phyloP scores from a whole-genome alignment of 495 filamentous ascomycete genomes.

The Recurvomyces mirabilis region DNA sequence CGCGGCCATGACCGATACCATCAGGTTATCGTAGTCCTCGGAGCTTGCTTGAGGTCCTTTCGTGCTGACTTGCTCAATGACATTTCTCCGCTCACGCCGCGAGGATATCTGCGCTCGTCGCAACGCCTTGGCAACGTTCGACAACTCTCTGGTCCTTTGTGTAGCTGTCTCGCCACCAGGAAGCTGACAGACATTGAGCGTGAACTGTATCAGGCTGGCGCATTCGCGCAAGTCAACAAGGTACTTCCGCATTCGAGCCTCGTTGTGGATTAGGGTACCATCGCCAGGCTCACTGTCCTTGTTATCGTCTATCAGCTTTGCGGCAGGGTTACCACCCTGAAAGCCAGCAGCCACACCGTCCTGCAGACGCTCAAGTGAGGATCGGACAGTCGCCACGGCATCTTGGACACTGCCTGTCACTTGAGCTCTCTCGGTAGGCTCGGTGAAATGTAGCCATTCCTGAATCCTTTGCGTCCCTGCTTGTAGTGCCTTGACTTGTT shows the following conservation, averaged over 20 bases:
- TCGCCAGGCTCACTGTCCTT: not conserved
- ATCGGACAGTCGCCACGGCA: slow-evolving; percentile 4
- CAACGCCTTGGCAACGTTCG: not conserved
- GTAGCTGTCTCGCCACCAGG: not conserved
- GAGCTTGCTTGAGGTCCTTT: not conserved
- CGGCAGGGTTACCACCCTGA: not conserved
- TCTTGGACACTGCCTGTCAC: slow-evolving; percentile 1
- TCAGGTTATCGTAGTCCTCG: slow-evolving; percentile 6
- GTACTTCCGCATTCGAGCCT: slow-evolving; percentile 3
- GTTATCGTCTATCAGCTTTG: not conserved
- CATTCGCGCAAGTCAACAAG: slow-evolving; percentile 11
- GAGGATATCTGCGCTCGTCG: slow-evolving; percentile 4
- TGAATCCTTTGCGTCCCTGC: slow-evolving; percentile 4
- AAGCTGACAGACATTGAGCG: slow-evolving; percentile 8
- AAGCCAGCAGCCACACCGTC: slow-evolving; percentile 1
- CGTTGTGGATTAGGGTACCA: not conserved
- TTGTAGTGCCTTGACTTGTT: slow-evolving; percentile 3
- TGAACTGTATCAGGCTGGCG: slow-evolving; percentile 2
- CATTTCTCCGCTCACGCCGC: not conserved
- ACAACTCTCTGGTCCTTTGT: slow-evolving; percentile 1
- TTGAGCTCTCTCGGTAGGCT: not conserved
- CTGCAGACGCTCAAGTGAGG: slow-evolving; percentile 5
- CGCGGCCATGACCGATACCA: slow-evolving; percentile 1
- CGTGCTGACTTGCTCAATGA: not conserved
- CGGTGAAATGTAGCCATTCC: slow-evolving; percentile 14